Base-by-base conservation (phyloP, 148 eudicot species). In the Chenopodium quinoa region DNA sequence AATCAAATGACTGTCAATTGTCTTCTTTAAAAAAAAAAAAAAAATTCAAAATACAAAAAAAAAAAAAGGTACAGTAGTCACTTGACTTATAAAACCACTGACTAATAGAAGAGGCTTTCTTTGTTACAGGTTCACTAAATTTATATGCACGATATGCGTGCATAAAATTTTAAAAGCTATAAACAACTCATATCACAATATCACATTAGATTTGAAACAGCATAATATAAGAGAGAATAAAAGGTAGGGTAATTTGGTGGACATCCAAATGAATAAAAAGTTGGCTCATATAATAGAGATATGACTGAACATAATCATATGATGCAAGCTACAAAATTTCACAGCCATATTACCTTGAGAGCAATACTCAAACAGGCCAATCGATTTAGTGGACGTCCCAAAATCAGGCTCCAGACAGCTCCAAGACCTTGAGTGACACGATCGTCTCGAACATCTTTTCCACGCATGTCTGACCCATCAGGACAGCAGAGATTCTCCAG, bases 361-460 rank as follows among this genome's bases (percentile, higher is more conserved):
- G 90, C 98, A 80, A 93, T 90, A 87, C 89, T 90, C 86, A 96
- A 88, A 78, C 95, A 91, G 70, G 97, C 90, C 74, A 90, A 86
- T 25, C 98, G 90, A 85, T 86, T 83, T 50, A 70, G 84, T 29
- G 98, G 99, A 52, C 98, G 97, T 25, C 93, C 94, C 82, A 93
- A 75, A 88, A 96, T 90, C 86, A 93, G 88, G 90, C 93, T 89
- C 99, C 99, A 96, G 60, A 91, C 89, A 58, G 92, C 92, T 80
- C 98, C 98, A 79, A 96, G 97, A 77, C 98, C 98, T 90, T 96
- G 99, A 84, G 93, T 92, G 80, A 96, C 90, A 84, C 95, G 97
- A 87, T 93, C 99, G 73, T 92, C 99, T 82, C 91, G 89, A 44
- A 67, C 81, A 85, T 90, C 93, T 84, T 86, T 89, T 73, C 86